Evolutionary conservation across 2,329 filamentous ascomycete species (phyloP), one percentile per base, ranked within the genome.

Genomic region (Periglandula ipomoeae): DNA sequence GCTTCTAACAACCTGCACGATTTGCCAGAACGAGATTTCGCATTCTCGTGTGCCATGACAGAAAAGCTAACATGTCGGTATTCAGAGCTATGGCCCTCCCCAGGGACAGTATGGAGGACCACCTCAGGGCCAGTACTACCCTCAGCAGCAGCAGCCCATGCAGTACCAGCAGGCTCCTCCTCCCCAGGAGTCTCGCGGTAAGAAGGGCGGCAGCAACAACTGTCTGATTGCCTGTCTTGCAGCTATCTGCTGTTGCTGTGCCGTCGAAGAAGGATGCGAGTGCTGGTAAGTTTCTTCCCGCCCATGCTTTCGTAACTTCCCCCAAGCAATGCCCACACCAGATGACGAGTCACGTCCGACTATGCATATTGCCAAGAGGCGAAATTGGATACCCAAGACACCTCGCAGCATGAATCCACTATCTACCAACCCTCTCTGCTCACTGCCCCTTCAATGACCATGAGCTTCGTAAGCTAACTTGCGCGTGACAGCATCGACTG

Each of bases 231-330:
- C 65, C 49, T 75, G 72, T 64, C 61, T 76, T 42, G 72, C 73
- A 8, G 64, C 67, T 15, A 56, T 76, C 47, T 76, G 72, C 63
- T 75, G 70, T 61, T 76, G 73, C 61, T 76, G 71, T 53, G 68
- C 71, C 47, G 64, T 68, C 39, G 73, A 76, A 49, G 73, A 75
- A 54, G 67, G 65, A 26, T 76, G 73, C 59, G 73, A 76, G 56
- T 71, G 69, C 55, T 76, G 73, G 69, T 68, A 65, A 62, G 65
- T 64, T 5, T 10, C 24, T 10, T 10, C 20, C 44, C 47, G 40
- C 19, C 5, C 17, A 17, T 38, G 15, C 6, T 19, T 10, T n/a
- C 10, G 17, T 4, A 10, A 38, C 15, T 17, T 38, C 17, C 11
- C 26, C 26, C 35, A 38, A 38, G 35, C 15, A 17, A 17, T 9